Percentiles rank a stretch among this genome's conserved stretches.
These are phyloP conservation scores for Ogataea pilisensis DNA, from an alignment of 805 yeast species.

Conservation along the genomic window DNA sequence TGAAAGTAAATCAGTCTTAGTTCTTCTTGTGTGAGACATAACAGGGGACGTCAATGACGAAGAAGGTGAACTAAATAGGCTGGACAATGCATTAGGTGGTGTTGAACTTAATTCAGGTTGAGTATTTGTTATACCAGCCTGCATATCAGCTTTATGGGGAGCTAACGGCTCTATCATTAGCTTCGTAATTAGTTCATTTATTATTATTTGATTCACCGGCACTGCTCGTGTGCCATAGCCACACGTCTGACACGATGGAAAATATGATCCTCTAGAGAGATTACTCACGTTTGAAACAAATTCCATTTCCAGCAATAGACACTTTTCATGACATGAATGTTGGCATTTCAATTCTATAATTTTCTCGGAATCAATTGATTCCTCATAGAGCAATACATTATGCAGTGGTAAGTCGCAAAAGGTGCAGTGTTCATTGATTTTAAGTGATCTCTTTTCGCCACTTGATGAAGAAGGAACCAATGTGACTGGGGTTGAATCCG, in stretches of 20 bases:
- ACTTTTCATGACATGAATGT: constrained; percentile 56
- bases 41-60: not conserved
- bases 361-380: constrained; percentile 27
- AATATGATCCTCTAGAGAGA: constrained; percentile 9
- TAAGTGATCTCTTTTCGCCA: not conserved
- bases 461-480: not conserved
- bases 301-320: constrained; percentile 42
- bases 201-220: constrained; percentile 18
- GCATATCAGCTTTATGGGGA: not conserved
- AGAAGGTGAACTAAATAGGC: not conserved
- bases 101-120: not conserved
- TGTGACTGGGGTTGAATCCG: not conserved
- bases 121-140: not conserved
- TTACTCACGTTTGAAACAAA: constrained; percentile 8
- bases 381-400: constrained; percentile 39
- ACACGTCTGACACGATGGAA: constrained; percentile 28
- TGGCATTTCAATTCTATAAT: constrained; percentile 49
- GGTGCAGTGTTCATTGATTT: constrained; percentile 12
- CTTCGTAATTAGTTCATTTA: constrained; percentile 18
- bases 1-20: not conserved
- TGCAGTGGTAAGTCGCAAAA: constrained; percentile 51
- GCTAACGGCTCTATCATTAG: constrained; percentile 9
- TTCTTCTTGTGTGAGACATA: not conserved
- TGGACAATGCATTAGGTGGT: not conserved
- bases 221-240: constrained; percentile 13